These are phyloP conservation scores for Fusarium torreyae DNA, from an alignment of 2,329 filamentous ascomycete species.

Conservation along the genomic window DNA sequence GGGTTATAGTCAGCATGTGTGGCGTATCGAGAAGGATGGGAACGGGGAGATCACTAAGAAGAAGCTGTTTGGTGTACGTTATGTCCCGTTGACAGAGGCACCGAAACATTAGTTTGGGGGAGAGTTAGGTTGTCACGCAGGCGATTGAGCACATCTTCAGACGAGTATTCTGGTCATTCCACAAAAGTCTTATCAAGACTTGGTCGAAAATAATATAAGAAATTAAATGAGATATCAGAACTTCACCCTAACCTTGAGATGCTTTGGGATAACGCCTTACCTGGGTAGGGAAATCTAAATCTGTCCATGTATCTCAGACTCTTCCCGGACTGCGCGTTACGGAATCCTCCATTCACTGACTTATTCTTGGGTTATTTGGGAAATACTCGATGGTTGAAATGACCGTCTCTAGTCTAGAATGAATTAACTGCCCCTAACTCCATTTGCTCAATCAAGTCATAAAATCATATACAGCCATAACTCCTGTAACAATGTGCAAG, in stretches of 20 bases:
- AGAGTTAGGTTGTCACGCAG: not conserved
- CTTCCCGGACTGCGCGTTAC: not conserved
- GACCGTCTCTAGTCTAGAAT: not conserved
- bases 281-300: too few species aligned
- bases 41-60: slow-evolving; percentile 73
- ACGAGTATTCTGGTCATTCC: too few species aligned
- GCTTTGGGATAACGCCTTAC: too few species aligned
- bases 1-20: slow-evolving; percentile 74
- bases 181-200: too few species aligned
- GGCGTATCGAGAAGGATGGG: slow-evolving; percentile 79
- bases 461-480: slow-evolving; percentile 10
- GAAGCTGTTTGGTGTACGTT: slow-evolving; percentile 79
- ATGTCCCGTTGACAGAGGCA: slow-evolving; percentile 83
- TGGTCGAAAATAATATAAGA: too few species aligned
- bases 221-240: too few species aligned
- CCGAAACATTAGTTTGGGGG: slow-evolving; percentile 55
- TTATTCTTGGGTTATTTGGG: not conserved
- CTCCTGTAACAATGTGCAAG: slow-evolving; percentile 7
- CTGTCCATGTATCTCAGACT: too few species aligned
- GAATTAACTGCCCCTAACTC: not conserved
- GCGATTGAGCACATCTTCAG: too few species aligned
- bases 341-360: slow-evolving; percentile 1
- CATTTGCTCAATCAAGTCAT: slow-evolving; percentile 3
- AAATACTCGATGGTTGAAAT: not conserved
- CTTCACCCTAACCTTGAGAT: too few species aligned